phyloP scores from a whole-genome alignment of 1,284 basidiomycete species.

The Psilocybe mexicana region DNA sequence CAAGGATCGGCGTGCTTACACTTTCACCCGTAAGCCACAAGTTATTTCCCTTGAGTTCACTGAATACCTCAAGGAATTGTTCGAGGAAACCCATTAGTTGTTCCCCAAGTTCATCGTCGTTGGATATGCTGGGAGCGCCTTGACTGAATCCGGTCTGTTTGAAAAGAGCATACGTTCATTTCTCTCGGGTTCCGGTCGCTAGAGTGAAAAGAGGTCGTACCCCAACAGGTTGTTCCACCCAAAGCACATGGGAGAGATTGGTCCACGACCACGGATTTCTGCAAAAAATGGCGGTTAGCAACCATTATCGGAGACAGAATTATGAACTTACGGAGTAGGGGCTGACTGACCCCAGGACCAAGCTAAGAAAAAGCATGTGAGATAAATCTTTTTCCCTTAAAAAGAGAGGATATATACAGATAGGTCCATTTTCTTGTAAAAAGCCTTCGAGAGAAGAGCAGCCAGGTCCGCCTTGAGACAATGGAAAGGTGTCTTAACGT shows the following conservation, averaged over 20 bases:
- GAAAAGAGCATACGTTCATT: slow-evolving; percentile 9
- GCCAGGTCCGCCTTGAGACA: slow-evolving; percentile 42
- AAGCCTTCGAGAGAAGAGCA: slow-evolving; percentile 79
- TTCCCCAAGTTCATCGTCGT: slow-evolving; percentile 61
- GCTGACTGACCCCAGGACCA: slow-evolving; percentile 59
- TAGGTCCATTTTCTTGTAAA: slow-evolving; percentile 73
- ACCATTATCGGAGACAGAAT: background rate
- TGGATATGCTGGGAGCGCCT: slow-evolving; percentile 63
- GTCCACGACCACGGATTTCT: slow-evolving; percentile 66
- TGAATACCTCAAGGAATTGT: slow-evolving; percentile 68
- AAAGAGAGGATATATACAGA: slow-evolving; percentile 27
- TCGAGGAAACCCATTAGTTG: slow-evolving; percentile 60
- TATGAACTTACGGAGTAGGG: slow-evolving; percentile 39
- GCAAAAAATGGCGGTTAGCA: background rate
- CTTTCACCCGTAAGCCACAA: slow-evolving; percentile 66
- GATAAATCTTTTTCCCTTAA: background rate
- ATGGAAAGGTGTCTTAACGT: too few species aligned
- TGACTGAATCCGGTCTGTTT: slow-evolving; percentile 68
- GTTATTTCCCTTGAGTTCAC: slow-evolving; percentile 64
- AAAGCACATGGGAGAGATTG: slow-evolving; percentile 69
- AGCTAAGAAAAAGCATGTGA: slow-evolving; percentile 30
- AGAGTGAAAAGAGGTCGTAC: slow-evolving; percentile 20
- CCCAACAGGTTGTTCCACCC: slow-evolving; percentile 79
- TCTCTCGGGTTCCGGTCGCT: too few species aligned
- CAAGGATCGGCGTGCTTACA: slow-evolving; percentile 41